Evolutionary conservation across 352 stramenopile species (phyloP).

Genomic region (Aphanomyces invadans): DNA sequence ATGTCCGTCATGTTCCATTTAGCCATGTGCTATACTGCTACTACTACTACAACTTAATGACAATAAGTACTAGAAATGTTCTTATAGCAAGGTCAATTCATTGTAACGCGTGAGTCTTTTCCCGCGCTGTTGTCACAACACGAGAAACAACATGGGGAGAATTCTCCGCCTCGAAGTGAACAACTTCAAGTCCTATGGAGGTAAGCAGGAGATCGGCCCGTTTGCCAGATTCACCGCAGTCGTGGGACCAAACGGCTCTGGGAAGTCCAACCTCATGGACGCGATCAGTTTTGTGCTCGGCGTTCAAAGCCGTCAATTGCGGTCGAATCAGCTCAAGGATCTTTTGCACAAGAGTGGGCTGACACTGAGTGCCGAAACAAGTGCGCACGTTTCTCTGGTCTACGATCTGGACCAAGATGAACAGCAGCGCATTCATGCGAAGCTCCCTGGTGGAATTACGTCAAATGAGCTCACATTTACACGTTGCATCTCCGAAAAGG

Average conservation of each 20-base stretch:
- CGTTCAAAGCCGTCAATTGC: conserved; percentile 93
- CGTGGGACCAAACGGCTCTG: conserved; percentile 95
- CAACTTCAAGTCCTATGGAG: conserved; percentile 99
- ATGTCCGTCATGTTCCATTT: no score
- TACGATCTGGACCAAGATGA: conserved; percentile 82
- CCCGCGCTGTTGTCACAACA: neutral
- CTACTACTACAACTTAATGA: neutral
- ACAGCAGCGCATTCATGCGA: conserved; percentile 29
- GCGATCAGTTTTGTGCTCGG: conserved; percentile 98
- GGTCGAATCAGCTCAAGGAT: conserved; percentile 94
- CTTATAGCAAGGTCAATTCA: conserved; percentile 5
- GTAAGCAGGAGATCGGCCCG: conserved; percentile 88
- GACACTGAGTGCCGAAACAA: conserved; percentile 29
- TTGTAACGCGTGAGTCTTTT: no score
- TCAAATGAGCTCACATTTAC: conserved; percentile 86
- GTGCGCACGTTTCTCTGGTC: conserved; percentile 90
- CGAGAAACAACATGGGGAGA: conserved; percentile 53
- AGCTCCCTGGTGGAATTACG: conserved; percentile 21
- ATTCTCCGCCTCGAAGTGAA: conserved; percentile 94
- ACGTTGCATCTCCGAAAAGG: conserved; percentile 88
- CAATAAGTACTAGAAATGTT: neutral
- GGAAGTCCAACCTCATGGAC: conserved; percentile 94
- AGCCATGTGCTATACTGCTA: no score
- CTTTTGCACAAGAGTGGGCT: conserved; percentile 89
- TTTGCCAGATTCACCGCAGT: conserved; percentile 98